Evolutionary conservation across 495 filamentous ascomycete species (phyloP).

Genomic region (Penicillium odoratum): DNA sequence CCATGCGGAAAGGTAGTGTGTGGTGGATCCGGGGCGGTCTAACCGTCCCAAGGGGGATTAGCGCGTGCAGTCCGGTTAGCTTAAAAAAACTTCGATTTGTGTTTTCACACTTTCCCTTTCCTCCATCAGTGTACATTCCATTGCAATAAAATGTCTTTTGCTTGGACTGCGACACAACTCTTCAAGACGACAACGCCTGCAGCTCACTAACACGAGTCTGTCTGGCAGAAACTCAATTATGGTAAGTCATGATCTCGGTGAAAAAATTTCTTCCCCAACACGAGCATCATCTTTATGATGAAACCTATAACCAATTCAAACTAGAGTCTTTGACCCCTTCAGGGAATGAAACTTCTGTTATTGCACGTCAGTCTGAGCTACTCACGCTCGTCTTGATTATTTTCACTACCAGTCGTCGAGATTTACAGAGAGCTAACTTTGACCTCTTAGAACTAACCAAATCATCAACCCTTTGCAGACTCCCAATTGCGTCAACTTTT

Average conservation of each 20-base stretch:
- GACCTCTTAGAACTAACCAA: slow-evolving; percentile 24
- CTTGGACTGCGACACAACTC: not conserved
- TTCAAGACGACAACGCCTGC: not conserved
- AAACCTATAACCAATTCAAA: slow-evolving; percentile 87
- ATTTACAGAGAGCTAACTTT: slow-evolving; percentile 31
- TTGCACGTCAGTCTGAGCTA: slow-evolving; percentile 98
- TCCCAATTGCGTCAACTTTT: not conserved
- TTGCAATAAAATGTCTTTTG: slow-evolving; percentile 24
- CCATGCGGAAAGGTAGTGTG: slow-evolving; percentile 1
- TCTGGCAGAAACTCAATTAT: not conserved
- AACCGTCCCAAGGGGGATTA: not conserved
- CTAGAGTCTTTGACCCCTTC: slow-evolving; percentile 99
- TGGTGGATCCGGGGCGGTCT: slow-evolving; percentile 15
- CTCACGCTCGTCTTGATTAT: slow-evolving; percentile 18
- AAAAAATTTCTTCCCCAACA: slow-evolving; percentile 7
- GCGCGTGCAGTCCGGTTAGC: slow-evolving; percentile 8
- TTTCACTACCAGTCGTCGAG: slow-evolving; percentile 15
- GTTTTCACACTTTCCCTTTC: slow-evolving; percentile 20
- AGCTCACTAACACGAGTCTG: not conserved
- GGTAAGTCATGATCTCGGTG: slow-evolving; percentile 6
- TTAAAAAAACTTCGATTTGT: slow-evolving; percentile 29
- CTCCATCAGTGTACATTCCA: slow-evolving; percentile 20
- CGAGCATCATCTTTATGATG: slow-evolving; percentile 52
- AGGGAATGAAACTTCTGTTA: slow-evolving; percentile 86
- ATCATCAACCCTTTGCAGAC: not conserved